Conservation (phyloP, 2,329 filamentous ascomycete species). For the Myriangium duriaei region DNA sequence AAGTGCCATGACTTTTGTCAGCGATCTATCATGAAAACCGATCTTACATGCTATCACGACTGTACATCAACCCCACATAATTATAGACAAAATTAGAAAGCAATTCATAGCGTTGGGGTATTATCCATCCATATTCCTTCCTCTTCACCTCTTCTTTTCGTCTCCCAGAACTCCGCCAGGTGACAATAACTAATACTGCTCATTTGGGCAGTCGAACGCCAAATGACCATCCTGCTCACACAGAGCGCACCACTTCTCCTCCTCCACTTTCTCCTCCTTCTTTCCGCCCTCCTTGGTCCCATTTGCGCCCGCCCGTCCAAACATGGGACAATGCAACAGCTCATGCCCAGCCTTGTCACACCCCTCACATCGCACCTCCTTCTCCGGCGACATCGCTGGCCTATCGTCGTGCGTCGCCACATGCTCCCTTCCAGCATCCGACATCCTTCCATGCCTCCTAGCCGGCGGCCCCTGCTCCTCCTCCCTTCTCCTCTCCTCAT, state of each 20-base stretch:
- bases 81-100: too few relatives aligned
- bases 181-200: slow-evolving; percentile 25
- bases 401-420: not conserved
- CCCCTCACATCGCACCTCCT: slow-evolving; percentile 9
- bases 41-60: too few relatives aligned
- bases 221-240: slow-evolving; percentile 95
- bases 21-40: too few relatives aligned
- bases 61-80: too few relatives aligned
- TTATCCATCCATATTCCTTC: too few relatives aligned
- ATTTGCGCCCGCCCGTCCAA: slow-evolving; percentile 7
- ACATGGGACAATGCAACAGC: slow-evolving; percentile 10
- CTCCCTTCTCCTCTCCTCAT: not conserved
- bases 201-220: slow-evolving; percentile 41
- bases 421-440: slow-evolving; percentile 2
- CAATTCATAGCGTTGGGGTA: too few relatives aligned
- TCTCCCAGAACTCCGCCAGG: too few relatives aligned
- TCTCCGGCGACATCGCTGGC: not conserved
- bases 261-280: slow-evolving; percentile 36
- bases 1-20: slow-evolving; percentile 17
- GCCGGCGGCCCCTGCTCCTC: not conserved
- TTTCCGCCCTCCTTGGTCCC: slow-evolving; percentile 14
- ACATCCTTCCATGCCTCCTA: not conserved
- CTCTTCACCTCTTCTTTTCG: too few relatives aligned
- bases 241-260: slow-evolving; percentile 88
- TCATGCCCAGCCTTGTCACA: slow-evolving; percentile 11